Evolutionary conservation across 257 asterid species (phyloP), one percentile per base, ranked within the genome.

Genomic region (Avicennia marina): DNA sequence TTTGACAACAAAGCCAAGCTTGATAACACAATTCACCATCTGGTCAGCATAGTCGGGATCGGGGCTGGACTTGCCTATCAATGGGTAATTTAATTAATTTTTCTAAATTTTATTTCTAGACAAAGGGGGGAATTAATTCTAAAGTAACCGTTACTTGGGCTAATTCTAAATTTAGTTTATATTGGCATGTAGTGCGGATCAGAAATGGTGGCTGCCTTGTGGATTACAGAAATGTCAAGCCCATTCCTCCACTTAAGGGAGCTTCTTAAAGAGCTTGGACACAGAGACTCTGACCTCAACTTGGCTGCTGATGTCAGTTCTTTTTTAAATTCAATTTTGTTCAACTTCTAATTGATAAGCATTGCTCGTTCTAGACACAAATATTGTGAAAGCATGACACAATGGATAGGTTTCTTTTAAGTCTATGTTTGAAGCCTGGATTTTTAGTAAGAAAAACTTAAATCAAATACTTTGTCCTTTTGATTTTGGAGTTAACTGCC

Each of bases 171-270:
- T 4, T 17, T 17, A 33, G 8, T 11, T 6, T 18, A 18, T 16
- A 1, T 32, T 21, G 17, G 18, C 20, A 6, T 64, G 71, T 42
- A 88, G 98, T 80, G 94, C 71, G 97, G 95, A 56, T 77, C 97
- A 59, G 97, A 93, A 66, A 76, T 93, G 95, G 91, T 86, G 63
- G 94, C 83, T 45, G 71, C 84, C 29, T 44, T 93, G 64, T 82
- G 85, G 85, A 68, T 93, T 7, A 83, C 98, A 56, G 98, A 93
- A 64, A 56, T 81, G 18, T 93, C 98, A 1, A 88, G 95, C 65
- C 97, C 98, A 60, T 79, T 84, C 18, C 79, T 93, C 16, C 98
- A 93, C 74, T 39, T 71, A 39, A 86, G 98, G 73, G 97, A 81
- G 78, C 66, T 89, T 57, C 96, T 93, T 32, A 93, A 89, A 64